A percentile compares a stretch with the other conserved stretches of the same genome.
Conservation (phyloP, 2,329 filamentous ascomycete genomes). For the Thielaviopsis ethacetica region DNA sequence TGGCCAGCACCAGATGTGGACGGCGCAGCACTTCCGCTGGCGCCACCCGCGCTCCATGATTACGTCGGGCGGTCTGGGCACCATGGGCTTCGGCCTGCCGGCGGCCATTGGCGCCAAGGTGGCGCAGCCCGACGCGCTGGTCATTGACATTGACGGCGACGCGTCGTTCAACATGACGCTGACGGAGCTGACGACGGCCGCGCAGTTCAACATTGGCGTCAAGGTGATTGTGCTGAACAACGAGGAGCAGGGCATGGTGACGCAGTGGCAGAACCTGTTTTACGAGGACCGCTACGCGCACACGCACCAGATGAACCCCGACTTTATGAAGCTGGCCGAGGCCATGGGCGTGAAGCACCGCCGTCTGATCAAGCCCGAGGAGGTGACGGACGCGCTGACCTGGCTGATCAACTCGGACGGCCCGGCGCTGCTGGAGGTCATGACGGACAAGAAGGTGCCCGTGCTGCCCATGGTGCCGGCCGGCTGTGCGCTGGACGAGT, state of each 20-base stretch:
- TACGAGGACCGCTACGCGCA: slow-evolving; percentile 80
- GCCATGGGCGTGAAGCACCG: slow-evolving; percentile 75
- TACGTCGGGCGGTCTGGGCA: slow-evolving; percentile 76
- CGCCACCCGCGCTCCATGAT: slow-evolving; percentile 83
- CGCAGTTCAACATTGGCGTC: slow-evolving; percentile 91
- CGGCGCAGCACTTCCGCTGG: slow-evolving; percentile 94
- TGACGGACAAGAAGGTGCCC: slow-evolving; percentile 81
- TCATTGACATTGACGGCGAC: slow-evolving; percentile 93
- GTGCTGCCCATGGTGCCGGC: slow-evolving; percentile 96
- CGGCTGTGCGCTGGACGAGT: slow-evolving; percentile 78
- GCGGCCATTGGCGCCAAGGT: slow-evolving; percentile 94
- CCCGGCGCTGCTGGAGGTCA: slow-evolving; percentile 82
- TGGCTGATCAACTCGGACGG: slow-evolving; percentile 66
- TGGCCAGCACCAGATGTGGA: slow-evolving; percentile 98
- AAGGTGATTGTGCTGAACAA: slow-evolving; percentile 95
- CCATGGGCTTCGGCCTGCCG: slow-evolving; percentile 87
- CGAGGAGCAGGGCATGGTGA: slow-evolving; percentile 93
- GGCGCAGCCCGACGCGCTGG: slow-evolving; percentile 55
- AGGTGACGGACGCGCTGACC: slow-evolving; percentile 60
- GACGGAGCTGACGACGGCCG: slow-evolving; percentile 81
- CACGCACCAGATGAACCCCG: slow-evolving; percentile 78
- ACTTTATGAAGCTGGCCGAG: slow-evolving; percentile 83
- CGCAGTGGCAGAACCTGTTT: slow-evolving; percentile 90
- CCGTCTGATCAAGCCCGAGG: slow-evolving; percentile 55
- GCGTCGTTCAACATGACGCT: slow-evolving; percentile 99